Evolutionary conservation across 441 rosid genomes (phyloP), one percentile per base, ranked within the genome.

Genomic region (Cnidoscolus chayamansa): DNA sequence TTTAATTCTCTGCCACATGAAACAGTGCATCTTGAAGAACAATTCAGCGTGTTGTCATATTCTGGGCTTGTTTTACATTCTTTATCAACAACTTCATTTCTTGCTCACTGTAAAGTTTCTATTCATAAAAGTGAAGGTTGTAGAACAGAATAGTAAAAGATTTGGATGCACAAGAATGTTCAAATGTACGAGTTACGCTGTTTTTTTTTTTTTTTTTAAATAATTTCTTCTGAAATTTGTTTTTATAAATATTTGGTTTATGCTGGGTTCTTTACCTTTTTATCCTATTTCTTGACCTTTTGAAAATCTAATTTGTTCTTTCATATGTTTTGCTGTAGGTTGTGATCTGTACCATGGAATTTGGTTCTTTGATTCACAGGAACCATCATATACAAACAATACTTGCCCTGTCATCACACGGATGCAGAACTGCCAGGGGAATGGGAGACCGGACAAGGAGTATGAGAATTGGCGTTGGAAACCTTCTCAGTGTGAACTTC

Each of bases 381-480:
- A 94, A 71, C 97, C 97, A 47, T 12, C 73, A 49, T 93, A 95
- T 86, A 86, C 96, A 63, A 95, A 91, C 97, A 88, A 90, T 81
- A 77, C 93, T 4, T 95, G 99, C 81, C 98, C 96, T 61, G 81
- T 90, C 66, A 45, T 93, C 63, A 86, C 96, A 30, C 98, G 91
- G 91, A 91, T 88, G 98, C 98, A 91, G 86, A 95, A 95, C 84
- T 95, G 99, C 84, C 99, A 90, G 81, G 99, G 98, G 10, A 95
- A 95, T 74, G 99, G 98, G 70, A 87, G 99, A 79, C 94, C 96
- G 50, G 99, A 92, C 80, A 88, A 80, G 73, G 94, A 90, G 76
- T 91, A 95, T 51, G 98, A 95, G 83, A 87, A 83, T 84, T 95
- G 95, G 96, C 88, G 96, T 64, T 95, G 98, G 99, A 91, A 85